phyloP scores from a whole-genome alignment of 2,329 filamentous ascomycete genomes.

The Rutstroemia sp. region DNA sequence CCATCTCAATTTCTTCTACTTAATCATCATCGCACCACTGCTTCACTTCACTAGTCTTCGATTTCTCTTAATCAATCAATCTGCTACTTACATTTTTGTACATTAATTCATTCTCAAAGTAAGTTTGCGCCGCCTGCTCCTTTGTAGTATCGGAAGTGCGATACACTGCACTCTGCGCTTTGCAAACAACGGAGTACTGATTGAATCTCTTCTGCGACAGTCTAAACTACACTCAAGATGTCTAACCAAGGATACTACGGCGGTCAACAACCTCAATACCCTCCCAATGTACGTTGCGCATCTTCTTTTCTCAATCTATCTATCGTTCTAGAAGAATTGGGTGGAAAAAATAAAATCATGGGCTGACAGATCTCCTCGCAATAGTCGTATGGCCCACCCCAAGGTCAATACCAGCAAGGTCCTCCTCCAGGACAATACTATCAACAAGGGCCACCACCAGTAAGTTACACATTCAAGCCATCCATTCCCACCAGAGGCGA shows the following conservation, averaged over 20 bases:
- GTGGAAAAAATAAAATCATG: too few species aligned
- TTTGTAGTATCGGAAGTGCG: background rate
- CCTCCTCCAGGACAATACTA: slow-evolving; percentile 4
- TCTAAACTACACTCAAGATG: slow-evolving; percentile 7
- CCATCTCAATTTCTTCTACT: background rate
- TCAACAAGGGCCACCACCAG: background rate
- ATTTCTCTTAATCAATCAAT: background rate
- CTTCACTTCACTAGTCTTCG: background rate
- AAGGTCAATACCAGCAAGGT: slow-evolving; percentile 18
- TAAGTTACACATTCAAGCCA: background rate
- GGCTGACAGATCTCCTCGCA: background rate
- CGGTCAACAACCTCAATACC: slow-evolving; percentile 26
- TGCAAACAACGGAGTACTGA: background rate
- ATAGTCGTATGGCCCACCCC: slow-evolving; percentile 14
- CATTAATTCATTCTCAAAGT: background rate
- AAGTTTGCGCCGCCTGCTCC: background rate
- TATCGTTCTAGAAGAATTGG: too few species aligned
- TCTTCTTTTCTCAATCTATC: background rate
- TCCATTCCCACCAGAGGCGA: background rate
- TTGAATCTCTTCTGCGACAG: background rate
- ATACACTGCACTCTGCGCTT: background rate
- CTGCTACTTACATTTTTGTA: too few species aligned
- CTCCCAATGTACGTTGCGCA: slow-evolving; percentile 16
- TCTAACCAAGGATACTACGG: slow-evolving; percentile 32
- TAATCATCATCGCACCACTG: background rate